Percentiles rank a stretch among this genome's conserved stretches.
phyloP scores from a whole-genome alignment of 306 rosid genomes.

The Neltuma alba region DNA sequence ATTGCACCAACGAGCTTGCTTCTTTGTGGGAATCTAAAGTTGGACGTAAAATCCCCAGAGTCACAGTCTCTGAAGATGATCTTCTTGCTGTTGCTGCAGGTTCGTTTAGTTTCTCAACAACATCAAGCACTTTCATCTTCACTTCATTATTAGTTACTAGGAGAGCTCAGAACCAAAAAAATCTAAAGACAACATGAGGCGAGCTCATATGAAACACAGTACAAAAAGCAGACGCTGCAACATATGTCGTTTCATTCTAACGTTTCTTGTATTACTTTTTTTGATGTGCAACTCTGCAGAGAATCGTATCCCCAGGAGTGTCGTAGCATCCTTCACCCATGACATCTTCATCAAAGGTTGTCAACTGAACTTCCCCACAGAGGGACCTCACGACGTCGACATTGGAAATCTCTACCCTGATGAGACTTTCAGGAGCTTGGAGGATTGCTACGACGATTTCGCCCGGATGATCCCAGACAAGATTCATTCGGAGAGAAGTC shows the following conservation, averaged over 20 bases:
- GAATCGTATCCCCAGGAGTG: slow-evolving; percentile 56
- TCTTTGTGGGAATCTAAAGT: slow-evolving; percentile 71
- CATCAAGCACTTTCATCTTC: no score
- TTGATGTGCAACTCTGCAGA: slow-evolving; percentile 38
- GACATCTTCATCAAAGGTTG: slow-evolving; percentile 80
- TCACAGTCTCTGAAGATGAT: slow-evolving; percentile 53
- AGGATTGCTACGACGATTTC: slow-evolving; percentile 66
- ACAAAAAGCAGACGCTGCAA: no score
- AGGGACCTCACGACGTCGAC: slow-evolving; percentile 52
- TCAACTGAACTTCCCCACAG: slow-evolving; percentile 48
- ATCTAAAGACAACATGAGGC: no score
- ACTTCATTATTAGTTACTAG: no score
- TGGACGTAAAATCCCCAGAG: slow-evolving; percentile 62
- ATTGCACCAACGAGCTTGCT: slow-evolving; percentile 60
- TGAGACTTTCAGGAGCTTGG: slow-evolving; percentile 58
- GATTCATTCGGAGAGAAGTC: neutral
- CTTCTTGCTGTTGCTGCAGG: slow-evolving; percentile 67
- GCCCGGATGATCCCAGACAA: slow-evolving; percentile 25
- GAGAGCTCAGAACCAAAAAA: no score
- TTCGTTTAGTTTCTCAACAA: neutral
- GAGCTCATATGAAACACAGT: no score
- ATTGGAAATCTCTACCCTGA: slow-evolving; percentile 50
- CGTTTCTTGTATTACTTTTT: neutral
- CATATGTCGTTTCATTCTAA: no score
- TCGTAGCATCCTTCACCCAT: slow-evolving; percentile 82